A percentile compares a stretch with the other conserved stretches of the same genome.
These are phyloP conservation scores for Ambrosiella beaveri DNA, from an alignment of 2,329 filamentous ascomycete genomes.

Conservation along the genomic window DNA sequence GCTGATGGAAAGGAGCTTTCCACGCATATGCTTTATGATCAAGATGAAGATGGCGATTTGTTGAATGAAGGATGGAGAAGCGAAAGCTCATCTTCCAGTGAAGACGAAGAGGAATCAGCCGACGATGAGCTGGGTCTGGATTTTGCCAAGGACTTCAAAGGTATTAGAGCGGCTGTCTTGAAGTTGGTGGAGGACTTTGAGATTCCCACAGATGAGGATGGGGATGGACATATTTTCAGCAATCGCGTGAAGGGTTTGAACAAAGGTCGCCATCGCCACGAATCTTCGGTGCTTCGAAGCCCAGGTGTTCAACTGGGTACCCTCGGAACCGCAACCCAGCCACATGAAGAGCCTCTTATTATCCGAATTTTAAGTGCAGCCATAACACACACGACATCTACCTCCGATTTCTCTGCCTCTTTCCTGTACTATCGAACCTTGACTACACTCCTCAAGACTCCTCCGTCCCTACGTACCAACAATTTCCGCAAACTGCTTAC, in stretches of 20 bases:
- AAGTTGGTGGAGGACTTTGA: conserved; percentile 72
- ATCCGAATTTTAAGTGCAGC: conserved; percentile 62
- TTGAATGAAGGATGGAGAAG: background rate
- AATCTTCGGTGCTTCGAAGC: background rate
- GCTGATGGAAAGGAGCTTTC: conserved; percentile 53
- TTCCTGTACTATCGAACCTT: conserved; percentile 76
- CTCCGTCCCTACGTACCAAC: conserved; percentile 44
- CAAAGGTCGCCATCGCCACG: conserved; percentile 37
- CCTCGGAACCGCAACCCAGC: too few relatives aligned
- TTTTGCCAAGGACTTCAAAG: conserved; percentile 63
- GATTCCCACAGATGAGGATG: conserved; percentile 41
- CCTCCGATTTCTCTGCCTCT: conserved; percentile 67
- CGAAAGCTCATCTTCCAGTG: background rate
- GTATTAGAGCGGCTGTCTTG: conserved; percentile 61
- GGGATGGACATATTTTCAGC: conserved; percentile 41
- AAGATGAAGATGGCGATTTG: conserved; percentile 40
- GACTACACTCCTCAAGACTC: conserved; percentile 49
- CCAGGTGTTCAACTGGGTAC: conserved; percentile 18
- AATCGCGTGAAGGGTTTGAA: conserved; percentile 48
- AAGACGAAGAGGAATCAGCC: background rate
- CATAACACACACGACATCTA: conserved; percentile 56
- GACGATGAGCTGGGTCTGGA: conserved; percentile 30
- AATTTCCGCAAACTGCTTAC: conserved; percentile 56
- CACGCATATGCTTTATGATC: conserved; percentile 55
- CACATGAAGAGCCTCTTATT: conserved; percentile 32